Conservation (phyloP, 805 yeast species). For the Cephaloascus fragrans region DNA sequence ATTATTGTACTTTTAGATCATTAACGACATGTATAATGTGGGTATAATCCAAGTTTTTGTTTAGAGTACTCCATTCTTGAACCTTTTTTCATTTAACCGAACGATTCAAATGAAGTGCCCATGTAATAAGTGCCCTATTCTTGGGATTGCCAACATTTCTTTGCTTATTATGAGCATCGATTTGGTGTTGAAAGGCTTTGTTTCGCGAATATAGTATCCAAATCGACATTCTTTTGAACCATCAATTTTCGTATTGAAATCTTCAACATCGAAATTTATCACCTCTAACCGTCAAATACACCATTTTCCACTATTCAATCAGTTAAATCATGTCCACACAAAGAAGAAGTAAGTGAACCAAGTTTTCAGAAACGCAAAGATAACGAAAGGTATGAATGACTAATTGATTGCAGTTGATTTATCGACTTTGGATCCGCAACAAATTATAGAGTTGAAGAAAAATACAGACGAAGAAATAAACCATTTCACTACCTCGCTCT, state of each 20-base stretch:
- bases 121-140: too few relatives aligned
- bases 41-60: too few relatives aligned
- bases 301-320: too few relatives aligned
- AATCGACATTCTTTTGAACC: not conserved
- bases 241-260: not conserved
- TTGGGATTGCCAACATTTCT: too few relatives aligned
- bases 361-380: not conserved
- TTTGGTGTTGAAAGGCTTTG: too few relatives aligned
- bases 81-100: too few relatives aligned
- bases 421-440: constrained; percentile 68
- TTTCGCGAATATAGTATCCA: not conserved
- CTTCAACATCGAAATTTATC: not conserved
- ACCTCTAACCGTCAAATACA: too few relatives aligned
- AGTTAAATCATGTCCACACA: not conserved
- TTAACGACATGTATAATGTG: too few relatives aligned
- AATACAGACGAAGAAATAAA: constrained; percentile 79
- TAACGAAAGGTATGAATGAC: not conserved
- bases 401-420: constrained; percentile 41
- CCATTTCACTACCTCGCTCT: constrained; percentile 75
- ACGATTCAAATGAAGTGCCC: too few relatives aligned
- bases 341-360: constrained; percentile 2
- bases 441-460: constrained; percentile 72
- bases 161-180: too few relatives aligned
- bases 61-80: too few relatives aligned
- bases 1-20: too few relatives aligned